Evolutionary conservation across 805 yeast genomes (phyloP).

Genomic region (Saccharomycopsis sp.): DNA sequence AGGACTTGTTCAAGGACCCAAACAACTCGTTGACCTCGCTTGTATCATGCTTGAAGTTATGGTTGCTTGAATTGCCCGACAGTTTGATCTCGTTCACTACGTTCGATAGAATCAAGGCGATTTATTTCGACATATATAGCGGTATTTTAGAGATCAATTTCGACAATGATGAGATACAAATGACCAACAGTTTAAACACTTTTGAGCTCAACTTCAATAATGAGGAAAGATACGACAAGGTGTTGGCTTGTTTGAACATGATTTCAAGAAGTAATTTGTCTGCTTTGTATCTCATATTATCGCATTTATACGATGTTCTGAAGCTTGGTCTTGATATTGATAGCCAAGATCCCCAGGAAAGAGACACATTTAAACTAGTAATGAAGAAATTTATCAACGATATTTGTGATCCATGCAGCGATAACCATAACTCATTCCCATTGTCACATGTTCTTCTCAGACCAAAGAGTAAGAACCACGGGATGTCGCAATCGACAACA

Average conservation of each 20-base stretch:
- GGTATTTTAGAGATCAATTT: slow-evolving; percentile 2
- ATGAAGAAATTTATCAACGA: slow-evolving; percentile 12
- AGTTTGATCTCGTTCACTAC: slow-evolving; percentile 40
- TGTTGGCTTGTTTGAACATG: slow-evolving; percentile 22
- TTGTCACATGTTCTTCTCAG: slow-evolving; percentile 25
- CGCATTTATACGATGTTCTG: slow-evolving; percentile 17
- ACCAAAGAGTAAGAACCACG: slow-evolving; percentile 22
- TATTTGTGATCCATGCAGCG: slow-evolving; percentile 6
- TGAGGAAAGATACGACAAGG: slow-evolving; percentile 10
- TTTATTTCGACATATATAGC: slow-evolving; percentile 9
- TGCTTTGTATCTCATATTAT: slow-evolving; percentile 22
- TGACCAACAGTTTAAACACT: background rate
- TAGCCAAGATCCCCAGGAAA: slow-evolving; percentile 1
- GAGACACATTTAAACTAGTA: slow-evolving; percentile 8
- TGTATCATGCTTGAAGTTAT: slow-evolving; percentile 42
- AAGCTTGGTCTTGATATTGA: slow-evolving; percentile 8
- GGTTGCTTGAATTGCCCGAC: slow-evolving; percentile 56
- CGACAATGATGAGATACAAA: background rate
- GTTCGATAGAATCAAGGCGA: slow-evolving; percentile 24
- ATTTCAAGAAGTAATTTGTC: slow-evolving; percentile 30
- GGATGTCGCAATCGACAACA: background rate
- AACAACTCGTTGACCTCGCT: slow-evolving; percentile 20
- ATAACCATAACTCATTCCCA: slow-evolving; percentile 21
- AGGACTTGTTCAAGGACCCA: slow-evolving; percentile 2
- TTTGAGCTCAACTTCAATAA: slow-evolving; percentile 13